Base-by-base conservation (phyloP, 1,284 basidiomycete species). In the Rhodotorula sp. region DNA sequence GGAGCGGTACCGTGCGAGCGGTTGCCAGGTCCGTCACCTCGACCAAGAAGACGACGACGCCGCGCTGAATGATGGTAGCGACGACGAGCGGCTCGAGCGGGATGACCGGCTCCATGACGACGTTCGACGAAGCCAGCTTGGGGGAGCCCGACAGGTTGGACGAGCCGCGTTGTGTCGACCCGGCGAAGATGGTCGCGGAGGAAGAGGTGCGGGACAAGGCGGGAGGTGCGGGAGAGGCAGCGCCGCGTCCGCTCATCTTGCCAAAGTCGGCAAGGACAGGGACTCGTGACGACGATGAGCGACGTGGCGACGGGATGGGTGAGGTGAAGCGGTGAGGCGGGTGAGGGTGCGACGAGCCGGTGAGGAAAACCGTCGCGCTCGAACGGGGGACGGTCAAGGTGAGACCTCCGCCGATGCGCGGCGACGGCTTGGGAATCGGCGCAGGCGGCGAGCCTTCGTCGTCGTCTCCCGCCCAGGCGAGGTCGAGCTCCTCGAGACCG, bases 401-500 rank as follows among this genome's bases (percentile, higher is more conserved):
- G 49, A 46, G 39, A 44, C 30, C 34, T 19, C 39, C 53, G 53
- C 24, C 44, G 4, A 2, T 22, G 30, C 30, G 53, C 36, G 54
- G 22, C 54, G 34, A 34, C 30, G 9, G 44, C 10, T 6, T 53
- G 11, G 63, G 27, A 19, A 34, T n/a, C 19, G 48, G 30, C 32
- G 49, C 24, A 30, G 55, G 36, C 6, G 36, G 24, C 24, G 36
- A 9, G 8, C 15, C 52, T 22, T 69, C 71, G n/a, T 74, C 69
- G 6, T 67, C 69, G 29, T 62, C 65, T 7, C 67, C 65, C 3
- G 71, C 53, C 73, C 73, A 74, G 1, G 73, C 73, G 29, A 74
- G 62, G 53, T 74, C 73, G 36, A 74, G 66, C 62, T 74, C 71
- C 22, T 73, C 71, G 13, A 74, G 60, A 4, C 68, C 73, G 32